Base-by-base conservation (phyloP, 1,139 yeast species). In the Scheffersomyces segobiensis region DNA sequence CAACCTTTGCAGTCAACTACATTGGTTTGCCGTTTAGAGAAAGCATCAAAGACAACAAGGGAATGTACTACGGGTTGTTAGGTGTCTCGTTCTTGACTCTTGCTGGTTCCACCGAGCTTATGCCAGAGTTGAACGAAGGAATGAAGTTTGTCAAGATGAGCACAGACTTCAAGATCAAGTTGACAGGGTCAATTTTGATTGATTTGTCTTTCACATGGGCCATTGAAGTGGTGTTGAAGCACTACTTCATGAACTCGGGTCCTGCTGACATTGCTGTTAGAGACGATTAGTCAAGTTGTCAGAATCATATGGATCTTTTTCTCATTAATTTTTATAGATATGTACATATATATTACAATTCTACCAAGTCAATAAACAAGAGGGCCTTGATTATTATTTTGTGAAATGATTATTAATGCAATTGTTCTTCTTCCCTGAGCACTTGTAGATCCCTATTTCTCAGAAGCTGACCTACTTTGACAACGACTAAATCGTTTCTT, bases 1-100 rank as follows among this genome's bases (percentile, higher is more conserved):
- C 98, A 14, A 95, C 99, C 0, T 95, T 95, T 80, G 98, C 98
- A 18, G 98, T 96, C 60, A 95, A 95, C 78, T 95, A 95, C 75
- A 97, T 92, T 79, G 99, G 99, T 55, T 87, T 90, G 65, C 99
- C 99, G 56, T 96, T 96, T 80, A 89, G 97, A 73, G 97, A 96
- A 77, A 87, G 93, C 61, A 89, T 95, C 67, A 82, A 82, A 59
- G 97, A 89, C 74, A 95, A 95, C 79, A 91, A 88, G 78, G 98
- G 98, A 63, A 95, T 95, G 99, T 95, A 89, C 78, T 95, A 91
- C 69, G 99, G 99, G 39, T 82, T 95, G 61, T 73, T 95, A 53
- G 97, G 97, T 64, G 98, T 95, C 66, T 91, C 96, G 48, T 92
- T 84, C 51, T 83, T 95, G 67, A 97, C 98, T 1, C 76, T 95